These are phyloP conservation scores for Aspergillus haitiensis DNA, from an alignment of 495 filamentous ascomycete species.

Conservation along the genomic window DNA sequence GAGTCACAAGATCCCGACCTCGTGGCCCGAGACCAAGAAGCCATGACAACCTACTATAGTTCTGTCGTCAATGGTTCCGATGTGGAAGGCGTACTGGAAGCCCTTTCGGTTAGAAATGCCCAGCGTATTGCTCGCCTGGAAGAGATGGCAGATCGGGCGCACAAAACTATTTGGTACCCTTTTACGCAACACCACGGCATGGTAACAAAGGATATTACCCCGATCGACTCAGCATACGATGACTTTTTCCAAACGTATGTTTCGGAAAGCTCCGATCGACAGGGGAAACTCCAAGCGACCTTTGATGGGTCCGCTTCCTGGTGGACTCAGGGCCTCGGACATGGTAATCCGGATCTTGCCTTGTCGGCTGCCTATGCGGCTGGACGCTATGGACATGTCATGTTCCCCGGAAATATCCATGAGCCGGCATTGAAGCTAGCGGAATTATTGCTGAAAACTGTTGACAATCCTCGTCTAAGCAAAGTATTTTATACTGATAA, in stretches of 20 bases:
- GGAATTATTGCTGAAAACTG: conserved; percentile 52
- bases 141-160: conserved; percentile 57
- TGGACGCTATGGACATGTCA: conserved; percentile 81
- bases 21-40: conserved; percentile 48
- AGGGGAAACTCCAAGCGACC: conserved; percentile 51
- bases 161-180: conserved; percentile 71
- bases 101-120: conserved; percentile 50
- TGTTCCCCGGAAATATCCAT: conserved; percentile 74
- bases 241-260: conserved; percentile 68
- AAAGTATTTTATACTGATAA: conserved; percentile 79
- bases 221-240: conserved; percentile 73
- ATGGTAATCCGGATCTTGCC: conserved; percentile 65
- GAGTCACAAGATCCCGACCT: conserved; percentile 29
- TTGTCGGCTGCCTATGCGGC: conserved; percentile 74
- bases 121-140: conserved; percentile 55
- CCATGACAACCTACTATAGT: conserved; percentile 61
- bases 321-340: conserved; percentile 84
- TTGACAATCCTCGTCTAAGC: conserved; percentile 59
- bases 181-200: conserved; percentile 76
- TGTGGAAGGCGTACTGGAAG: conserved; percentile 41
- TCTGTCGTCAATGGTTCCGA: conserved; percentile 37
- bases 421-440: conserved; percentile 68
- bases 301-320: conserved; percentile 81
- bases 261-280: conserved; percentile 9
- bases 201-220: conserved; percentile 56